These are phyloP conservation scores for Mediolabrus comicus DNA, from an alignment of 108 stramenopile genomes.

Conservation along the genomic window DNA sequence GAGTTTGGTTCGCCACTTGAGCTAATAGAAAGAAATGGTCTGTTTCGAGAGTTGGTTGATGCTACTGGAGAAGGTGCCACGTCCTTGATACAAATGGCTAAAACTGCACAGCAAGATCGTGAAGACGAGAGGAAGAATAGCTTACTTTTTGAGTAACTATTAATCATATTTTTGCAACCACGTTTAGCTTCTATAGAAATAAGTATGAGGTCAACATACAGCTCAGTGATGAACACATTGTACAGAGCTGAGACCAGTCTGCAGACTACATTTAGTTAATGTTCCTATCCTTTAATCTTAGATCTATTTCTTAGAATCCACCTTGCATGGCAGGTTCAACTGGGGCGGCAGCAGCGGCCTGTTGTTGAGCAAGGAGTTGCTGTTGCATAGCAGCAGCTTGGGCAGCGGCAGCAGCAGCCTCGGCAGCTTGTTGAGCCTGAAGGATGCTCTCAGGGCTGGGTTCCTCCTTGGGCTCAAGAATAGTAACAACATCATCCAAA, in stretches of 20 bases:
- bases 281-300: background rate
- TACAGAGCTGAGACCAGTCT: no score
- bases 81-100: slow-evolving; percentile 38
- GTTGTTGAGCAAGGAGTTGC: slow-evolving; percentile 32
- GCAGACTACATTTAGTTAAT: no score
- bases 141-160: background rate
- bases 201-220: no score
- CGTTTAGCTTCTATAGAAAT: background rate
- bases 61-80: slow-evolving; percentile 67
- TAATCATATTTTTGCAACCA: background rate
- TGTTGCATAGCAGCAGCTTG: slow-evolving; percentile 39
- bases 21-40: slow-evolving; percentile 64
- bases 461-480: slow-evolving; percentile 91
- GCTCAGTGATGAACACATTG: no score
- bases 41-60: slow-evolving; percentile 81
- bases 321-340: slow-evolving; percentile 34
- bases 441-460: slow-evolving; percentile 66
- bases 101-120: slow-evolving; percentile 8
- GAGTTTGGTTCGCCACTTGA: slow-evolving; percentile 84
- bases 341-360: slow-evolving; percentile 24
- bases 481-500: slow-evolving; percentile 91
- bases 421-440: slow-evolving; percentile 63
- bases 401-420: slow-evolving; percentile 39
- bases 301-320: slow-evolving; percentile 29
- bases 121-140: background rate